These are phyloP conservation scores for Hyaloscypha bicolor DNA, from an alignment of 495 filamentous ascomycete species.

Conservation along the genomic window DNA sequence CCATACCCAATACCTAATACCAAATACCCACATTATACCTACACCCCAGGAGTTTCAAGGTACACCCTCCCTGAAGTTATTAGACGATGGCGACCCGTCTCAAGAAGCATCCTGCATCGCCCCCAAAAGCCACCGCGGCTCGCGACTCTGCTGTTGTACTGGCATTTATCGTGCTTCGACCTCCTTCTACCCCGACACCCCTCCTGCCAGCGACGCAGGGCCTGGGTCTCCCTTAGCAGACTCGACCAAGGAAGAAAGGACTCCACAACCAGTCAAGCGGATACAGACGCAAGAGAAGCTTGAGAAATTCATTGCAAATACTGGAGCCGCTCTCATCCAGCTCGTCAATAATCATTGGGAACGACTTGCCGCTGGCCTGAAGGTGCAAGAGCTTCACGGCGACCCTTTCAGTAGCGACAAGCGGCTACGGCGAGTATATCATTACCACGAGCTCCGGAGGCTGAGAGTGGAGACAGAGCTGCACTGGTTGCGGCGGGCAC, in stretches of 20 bases:
- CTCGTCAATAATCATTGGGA: slow-evolving; percentile 23
- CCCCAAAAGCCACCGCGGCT: too few species aligned
- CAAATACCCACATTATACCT: too few species aligned
- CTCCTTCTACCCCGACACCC: slow-evolving; percentile 19
- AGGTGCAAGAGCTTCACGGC: slow-evolving; percentile 18
- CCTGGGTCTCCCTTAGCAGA: slow-evolving; percentile 11
- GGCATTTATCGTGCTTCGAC: slow-evolving; percentile 21
- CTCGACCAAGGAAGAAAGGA: slow-evolving; percentile 10
- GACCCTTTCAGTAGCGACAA: slow-evolving; percentile 21
- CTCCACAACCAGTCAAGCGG: neutral
- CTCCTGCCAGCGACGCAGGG: slow-evolving; percentile 19
- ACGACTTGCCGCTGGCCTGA: slow-evolving; percentile 15
- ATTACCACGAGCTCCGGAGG: slow-evolving; percentile 15
- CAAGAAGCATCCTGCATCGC: too few species aligned
- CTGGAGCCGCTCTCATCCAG: slow-evolving; percentile 14
- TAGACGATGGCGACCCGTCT: too few species aligned
- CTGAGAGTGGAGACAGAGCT: slow-evolving; percentile 16
- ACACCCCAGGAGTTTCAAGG: too few species aligned
- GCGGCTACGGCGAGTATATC: slow-evolving; percentile 8
- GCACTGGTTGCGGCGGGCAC: slow-evolving; percentile 15
- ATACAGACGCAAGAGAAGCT: slow-evolving; percentile 22
- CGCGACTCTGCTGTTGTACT: too few species aligned
- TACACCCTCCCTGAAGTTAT: too few species aligned
- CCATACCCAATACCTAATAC: too few species aligned
- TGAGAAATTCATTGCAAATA: slow-evolving; percentile 24